Evolutionary conservation across 1,139 yeast species (phyloP).

Genomic region (Candida sanyaensis): DNA sequence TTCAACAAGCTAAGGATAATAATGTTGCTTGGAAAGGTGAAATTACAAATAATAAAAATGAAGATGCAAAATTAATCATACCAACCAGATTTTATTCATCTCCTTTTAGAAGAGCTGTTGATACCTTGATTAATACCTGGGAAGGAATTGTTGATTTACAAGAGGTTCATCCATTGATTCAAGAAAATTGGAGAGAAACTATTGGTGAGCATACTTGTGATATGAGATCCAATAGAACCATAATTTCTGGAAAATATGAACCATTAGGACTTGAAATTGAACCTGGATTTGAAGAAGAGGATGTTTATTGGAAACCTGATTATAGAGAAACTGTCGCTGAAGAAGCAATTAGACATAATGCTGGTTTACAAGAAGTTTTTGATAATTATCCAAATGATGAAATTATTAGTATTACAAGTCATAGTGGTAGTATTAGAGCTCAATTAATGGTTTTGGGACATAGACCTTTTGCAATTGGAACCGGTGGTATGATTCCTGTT

Average conservation of each 20-base stretch:
- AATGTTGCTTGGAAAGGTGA: constrained; percentile 26
- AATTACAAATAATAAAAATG: constrained; percentile 15
- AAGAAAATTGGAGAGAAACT: constrained; percentile 46
- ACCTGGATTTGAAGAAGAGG: constrained; percentile 42
- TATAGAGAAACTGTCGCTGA: constrained; percentile 43
- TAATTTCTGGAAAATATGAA: constrained; percentile 33
- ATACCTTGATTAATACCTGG: constrained; percentile 38
- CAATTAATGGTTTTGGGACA: constrained; percentile 44
- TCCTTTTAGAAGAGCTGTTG: constrained; percentile 40
- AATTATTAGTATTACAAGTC: constrained; percentile 35
- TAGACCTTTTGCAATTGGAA: constrained; percentile 42
- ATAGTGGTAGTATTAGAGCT: constrained; percentile 43
- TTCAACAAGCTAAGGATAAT: constrained; percentile 39
- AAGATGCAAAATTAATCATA: constrained; percentile 19
- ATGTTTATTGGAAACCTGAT: constrained; percentile 37
- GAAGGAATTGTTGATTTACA: constrained; percentile 28
- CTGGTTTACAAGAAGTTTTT: constrained; percentile 38
- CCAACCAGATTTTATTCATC: constrained; percentile 38
- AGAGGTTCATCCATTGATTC: constrained; percentile 31
- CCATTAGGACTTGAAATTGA: constrained; percentile 35
- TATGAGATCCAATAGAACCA: constrained; percentile 36
- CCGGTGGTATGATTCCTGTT: constrained; percentile 49
- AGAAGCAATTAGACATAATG: constrained; percentile 40
- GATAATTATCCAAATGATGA: constrained; percentile 21
- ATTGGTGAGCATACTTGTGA: constrained; percentile 49